Evolutionary conservation across 345 rosid species (phyloP), one percentile per base, ranked within the genome.

Genomic region (Hirschfeldia incana): DNA sequence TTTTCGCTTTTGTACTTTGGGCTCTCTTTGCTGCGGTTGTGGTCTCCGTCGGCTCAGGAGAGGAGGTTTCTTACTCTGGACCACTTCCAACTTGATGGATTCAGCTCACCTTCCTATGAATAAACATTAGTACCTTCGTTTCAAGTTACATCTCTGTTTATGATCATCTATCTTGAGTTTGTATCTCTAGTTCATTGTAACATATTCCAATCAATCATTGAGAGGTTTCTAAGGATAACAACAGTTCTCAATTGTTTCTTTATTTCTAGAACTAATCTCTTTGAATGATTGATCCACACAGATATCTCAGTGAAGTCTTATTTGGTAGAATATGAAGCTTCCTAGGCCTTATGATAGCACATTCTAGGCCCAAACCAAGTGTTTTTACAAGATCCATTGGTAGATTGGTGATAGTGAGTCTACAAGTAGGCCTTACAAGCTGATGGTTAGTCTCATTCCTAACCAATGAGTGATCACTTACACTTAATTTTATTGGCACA

Each of bases 1-100:
- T 71, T 28, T 66, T 71, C 60, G 62, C 59, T 76, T 28, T 76
- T 65, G 13, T 71, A 13, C 30, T 81, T 65, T 81, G 80, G 83
- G 77, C 63, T 60, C 30, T 71, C 72, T 33, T 76, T 59, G 83
- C 73, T 58, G 57, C 67, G 37, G 28, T 71, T 59, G 59, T 76
- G 60, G 70, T 81, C 65, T 71, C 39, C 65, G 17, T 66, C 64
- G 16, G 49, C 49, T 81, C 77, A 27, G 70, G 69, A 76, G 65
- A 64, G 33, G 34, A 76, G 49, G 51, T 8, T 76, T 6, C 77
- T 65, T 76, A 71, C 76, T 12, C 61, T 71, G 83, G 83, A 39
- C 80, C 77, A 65, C 51, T 76, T 15, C 83, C 83, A 65, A 81
- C 80, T 60, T 76, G 74, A 76, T 37, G 67, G 13, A 21, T 34